Percentiles rank a stretch among this genome's conserved stretches.
These are phyloP conservation scores for Mortierella antarctica DNA, from an alignment of 192 early-diverging fungal species.

Conservation along the genomic window DNA sequence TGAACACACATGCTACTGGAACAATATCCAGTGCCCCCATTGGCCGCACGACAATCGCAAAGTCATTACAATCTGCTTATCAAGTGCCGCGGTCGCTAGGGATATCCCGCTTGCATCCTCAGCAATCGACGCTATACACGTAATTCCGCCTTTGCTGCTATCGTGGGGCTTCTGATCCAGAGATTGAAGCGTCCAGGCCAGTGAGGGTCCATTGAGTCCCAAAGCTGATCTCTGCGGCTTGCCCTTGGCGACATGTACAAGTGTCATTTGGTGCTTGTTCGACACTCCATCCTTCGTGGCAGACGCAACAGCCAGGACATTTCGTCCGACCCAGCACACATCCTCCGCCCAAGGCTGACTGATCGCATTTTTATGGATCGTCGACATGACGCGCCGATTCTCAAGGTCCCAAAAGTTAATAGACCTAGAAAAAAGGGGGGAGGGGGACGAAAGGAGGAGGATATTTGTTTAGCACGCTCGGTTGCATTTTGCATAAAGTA, in stretches of 20 bases:
- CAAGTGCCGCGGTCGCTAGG: slow-evolving; percentile 28
- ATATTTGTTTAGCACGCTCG: background rate
- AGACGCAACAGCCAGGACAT: slow-evolving; percentile 27
- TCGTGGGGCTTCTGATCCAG: slow-evolving; percentile 33
- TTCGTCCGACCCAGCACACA: slow-evolving; percentile 47
- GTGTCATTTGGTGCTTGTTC: slow-evolving; percentile 16
- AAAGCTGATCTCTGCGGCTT: background rate
- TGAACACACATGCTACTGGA: background rate
- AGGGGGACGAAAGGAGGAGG: background rate
- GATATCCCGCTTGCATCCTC: slow-evolving; percentile 14
- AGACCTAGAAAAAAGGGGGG: slow-evolving; percentile 11
- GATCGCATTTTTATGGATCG: slow-evolving; percentile 19
- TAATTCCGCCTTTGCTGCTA: slow-evolving; percentile 22
- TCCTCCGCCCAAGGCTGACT: slow-evolving; percentile 46
- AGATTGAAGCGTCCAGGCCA: slow-evolving; percentile 23
- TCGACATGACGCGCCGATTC: slow-evolving; percentile 4
- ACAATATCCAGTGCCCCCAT: background rate
- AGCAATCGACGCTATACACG: slow-evolving; percentile 22
- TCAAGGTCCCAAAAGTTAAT: slow-evolving; percentile 48
- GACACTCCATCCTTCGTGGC: slow-evolving; percentile 25
- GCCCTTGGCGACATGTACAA: slow-evolving; percentile 21
- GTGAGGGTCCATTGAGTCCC: background rate
- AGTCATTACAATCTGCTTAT: slow-evolving; percentile 45
- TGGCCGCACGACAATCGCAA: background rate
- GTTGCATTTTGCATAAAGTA: background rate